Base-by-base conservation (phyloP, 2,329 filamentous ascomycete genomes). In the Pyrenochaeta sp. region DNA sequence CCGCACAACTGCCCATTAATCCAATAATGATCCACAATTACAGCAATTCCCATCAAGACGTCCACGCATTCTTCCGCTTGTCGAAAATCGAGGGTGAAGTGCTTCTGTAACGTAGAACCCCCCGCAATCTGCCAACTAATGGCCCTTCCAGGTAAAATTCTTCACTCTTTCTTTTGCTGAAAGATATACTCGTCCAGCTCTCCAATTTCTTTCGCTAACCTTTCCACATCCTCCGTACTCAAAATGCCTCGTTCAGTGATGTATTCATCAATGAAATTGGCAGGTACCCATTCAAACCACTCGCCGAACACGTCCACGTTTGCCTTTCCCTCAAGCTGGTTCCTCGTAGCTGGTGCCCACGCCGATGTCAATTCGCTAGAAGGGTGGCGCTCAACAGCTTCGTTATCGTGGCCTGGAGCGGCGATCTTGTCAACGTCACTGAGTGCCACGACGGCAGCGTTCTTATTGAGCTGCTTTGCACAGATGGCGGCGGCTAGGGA, bases 391-490 rank as follows among this genome's bases (percentile, higher is more conserved):
- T 80, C 78, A 4, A 40, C 42, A 24, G 30, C 24, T 8, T 39
- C 48, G 19, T 51, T 32, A 5, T 54, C 53, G 0, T n/a, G 25
- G 1, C 42, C 63, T 19, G 52, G 40, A 2, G 49, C 49, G 0
- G 84, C 83, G 27, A 91, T 81, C 73, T 91, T 91, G 48, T 89
- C 88, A 5, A 81, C 78, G 53, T 88, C 86, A 44, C 84, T 84
- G 3, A 90, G 62, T 0, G 87, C 84, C 2, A 89, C 72, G 0
- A 88, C 78, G 56, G 81, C 83, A 10, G 77, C 80, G 0, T 58
- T 58, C 0, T 82, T 80, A 3, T 81, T 79, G 2, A 84, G 72
- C 49, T 84, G 72, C 52, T 81, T 85, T 7, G 85, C 83, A 49
- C 84, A 81, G 1, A 90, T 77, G 0, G 86, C 81, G 1, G 85